These are phyloP conservation scores for Mediolabrus comicus DNA, from an alignment of 108 stramenopile genomes.

Conservation along the genomic window DNA sequence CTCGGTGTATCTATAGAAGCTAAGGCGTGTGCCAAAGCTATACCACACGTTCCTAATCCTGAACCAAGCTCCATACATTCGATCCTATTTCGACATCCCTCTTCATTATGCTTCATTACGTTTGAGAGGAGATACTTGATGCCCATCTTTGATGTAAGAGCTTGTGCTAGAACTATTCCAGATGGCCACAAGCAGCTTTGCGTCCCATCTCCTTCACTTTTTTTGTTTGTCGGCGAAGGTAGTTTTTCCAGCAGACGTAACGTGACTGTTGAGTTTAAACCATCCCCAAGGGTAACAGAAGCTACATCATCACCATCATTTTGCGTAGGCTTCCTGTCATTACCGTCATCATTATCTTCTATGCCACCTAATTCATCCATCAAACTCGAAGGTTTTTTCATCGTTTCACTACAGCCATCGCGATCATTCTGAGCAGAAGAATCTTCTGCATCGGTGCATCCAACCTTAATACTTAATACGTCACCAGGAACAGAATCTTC, in stretches of 20 bases:
- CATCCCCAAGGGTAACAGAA: conserved; percentile 29
- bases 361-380: conserved; percentile 23
- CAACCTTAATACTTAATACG: conserved; percentile 66
- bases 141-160: conserved; percentile 27
- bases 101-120: background rate
- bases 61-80: conserved; percentile 73
- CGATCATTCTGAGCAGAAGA: background rate
- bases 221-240: background rate
- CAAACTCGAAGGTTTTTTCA: background rate
- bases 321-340: conserved; percentile 2
- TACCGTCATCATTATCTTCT: background rate
- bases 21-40: conserved; percentile 52
- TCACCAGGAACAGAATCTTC: conserved; percentile 52
- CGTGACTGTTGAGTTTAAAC: conserved; percentile 14
- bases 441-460: background rate
- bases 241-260: conserved; percentile 24
- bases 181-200: conserved; percentile 47
- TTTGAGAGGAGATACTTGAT: conserved; percentile 12
- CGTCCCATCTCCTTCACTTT: conserved; percentile 45
- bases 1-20: background rate
- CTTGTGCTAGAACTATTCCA: conserved; percentile 36
- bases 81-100: background rate
- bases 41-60: conserved; percentile 61
- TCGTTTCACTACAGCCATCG: background rate
- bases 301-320: conserved; percentile 1